phyloP scores from a whole-genome alignment of 257 asterid species.

The Hygrophila difformis region DNA sequence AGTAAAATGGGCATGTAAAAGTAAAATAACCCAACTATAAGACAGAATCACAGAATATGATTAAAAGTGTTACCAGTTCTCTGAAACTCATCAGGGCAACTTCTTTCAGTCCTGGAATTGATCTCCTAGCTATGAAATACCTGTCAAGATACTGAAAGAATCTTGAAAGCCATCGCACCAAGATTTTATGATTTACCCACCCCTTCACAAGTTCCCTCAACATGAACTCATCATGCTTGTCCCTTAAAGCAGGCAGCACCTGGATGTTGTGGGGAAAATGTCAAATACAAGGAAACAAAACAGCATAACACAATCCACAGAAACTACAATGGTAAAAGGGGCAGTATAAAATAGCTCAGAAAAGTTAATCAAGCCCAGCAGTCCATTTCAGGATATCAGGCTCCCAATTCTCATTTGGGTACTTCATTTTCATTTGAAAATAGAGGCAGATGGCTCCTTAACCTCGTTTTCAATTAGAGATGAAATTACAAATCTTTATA shows the following conservation, averaged over 20 bases:
- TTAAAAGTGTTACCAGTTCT: conserved; percentile 49
- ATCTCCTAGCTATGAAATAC: conserved; percentile 92
- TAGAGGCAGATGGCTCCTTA: background rate
- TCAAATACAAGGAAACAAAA: background rate
- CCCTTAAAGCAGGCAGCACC: conserved; percentile 85
- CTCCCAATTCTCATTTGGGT: background rate
- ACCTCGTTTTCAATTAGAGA: background rate
- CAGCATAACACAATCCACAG: conserved; percentile 3
- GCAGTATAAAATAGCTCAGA: background rate
- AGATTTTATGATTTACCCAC: conserved; percentile 90
- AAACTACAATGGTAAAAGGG: conserved; percentile 11
- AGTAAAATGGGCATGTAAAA: background rate
- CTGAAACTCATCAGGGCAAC: conserved; percentile 94
- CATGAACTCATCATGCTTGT: conserved; percentile 94
- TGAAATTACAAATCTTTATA: background rate
- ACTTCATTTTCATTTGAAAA: background rate
- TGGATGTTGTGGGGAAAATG: conserved; percentile 16
- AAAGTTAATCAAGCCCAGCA: too few relatives aligned
- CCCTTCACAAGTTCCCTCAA: conserved; percentile 88
- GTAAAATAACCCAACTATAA: background rate
- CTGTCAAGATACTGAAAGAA: conserved; percentile 93
- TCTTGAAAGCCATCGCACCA: conserved; percentile 98
- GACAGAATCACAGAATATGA: background rate
- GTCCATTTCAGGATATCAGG: too few relatives aligned
- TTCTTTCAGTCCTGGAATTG: conserved; percentile 85